Percentiles rank a stretch among this genome's conserved stretches.
These are phyloP conservation scores for Oropetium thomaeum DNA, from an alignment of 176 grass and related monocot species.

Conservation along the genomic window DNA sequence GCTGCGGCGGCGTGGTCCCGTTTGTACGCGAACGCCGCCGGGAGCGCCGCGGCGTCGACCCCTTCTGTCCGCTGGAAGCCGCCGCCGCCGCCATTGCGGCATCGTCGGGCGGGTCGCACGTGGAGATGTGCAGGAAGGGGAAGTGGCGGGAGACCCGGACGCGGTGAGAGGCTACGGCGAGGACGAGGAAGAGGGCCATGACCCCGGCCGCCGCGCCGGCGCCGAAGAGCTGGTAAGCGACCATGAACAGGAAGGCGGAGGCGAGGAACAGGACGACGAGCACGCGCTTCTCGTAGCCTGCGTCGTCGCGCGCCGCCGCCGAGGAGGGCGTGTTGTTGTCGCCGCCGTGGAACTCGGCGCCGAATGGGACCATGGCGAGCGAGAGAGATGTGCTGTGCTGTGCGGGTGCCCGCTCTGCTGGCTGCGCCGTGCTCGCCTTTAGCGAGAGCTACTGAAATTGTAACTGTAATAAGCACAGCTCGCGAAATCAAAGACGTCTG, in stretches of 20 bases:
- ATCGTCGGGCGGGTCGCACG: too few species aligned
- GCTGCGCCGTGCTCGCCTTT: not conserved
- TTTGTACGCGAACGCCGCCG: conserved; percentile 37
- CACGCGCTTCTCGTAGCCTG: not conserved
- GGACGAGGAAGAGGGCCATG: not conserved
- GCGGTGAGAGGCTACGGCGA: not conserved
- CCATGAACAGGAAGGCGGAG: conserved; percentile 19
- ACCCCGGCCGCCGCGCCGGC: not conserved
- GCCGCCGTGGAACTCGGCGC: not conserved
- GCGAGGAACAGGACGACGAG: conserved; percentile 5
- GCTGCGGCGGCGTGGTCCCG: not conserved
- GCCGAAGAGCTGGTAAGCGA: conserved; percentile 27
- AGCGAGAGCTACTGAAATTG: not conserved
- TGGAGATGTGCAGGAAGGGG: conserved; percentile 32
- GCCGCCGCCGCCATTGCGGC: not conserved
- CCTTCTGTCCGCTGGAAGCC: not conserved
- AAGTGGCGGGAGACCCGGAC: conserved; percentile 10
- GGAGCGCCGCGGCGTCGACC: not conserved
- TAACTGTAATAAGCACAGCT: not conserved
- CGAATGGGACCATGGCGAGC: not conserved
- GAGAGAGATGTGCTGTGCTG: not conserved
- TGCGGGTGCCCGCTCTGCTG: not conserved
- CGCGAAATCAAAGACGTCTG: not conserved
- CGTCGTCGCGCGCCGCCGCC: not conserved
- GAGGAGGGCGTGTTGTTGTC: not conserved